These are phyloP conservation scores for Mycena filopes DNA, from an alignment of 768 basidiomycete species.

Conservation along the genomic window DNA sequence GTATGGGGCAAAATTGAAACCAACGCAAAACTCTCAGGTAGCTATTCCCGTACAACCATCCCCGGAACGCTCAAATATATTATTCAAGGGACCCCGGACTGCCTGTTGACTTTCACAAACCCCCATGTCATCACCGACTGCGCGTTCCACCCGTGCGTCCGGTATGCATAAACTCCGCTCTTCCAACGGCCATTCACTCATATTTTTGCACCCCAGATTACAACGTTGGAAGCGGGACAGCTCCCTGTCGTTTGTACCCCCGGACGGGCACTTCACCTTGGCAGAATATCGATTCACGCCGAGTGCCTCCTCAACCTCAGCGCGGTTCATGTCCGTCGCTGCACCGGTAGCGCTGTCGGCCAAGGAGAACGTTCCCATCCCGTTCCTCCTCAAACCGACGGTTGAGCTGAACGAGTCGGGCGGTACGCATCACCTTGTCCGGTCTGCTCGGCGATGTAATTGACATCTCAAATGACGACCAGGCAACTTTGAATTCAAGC, in stretches of 20 bases:
- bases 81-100: constrained; percentile 84
- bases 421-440: constrained; percentile 43
- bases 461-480: background rate
- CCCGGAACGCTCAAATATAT: constrained; percentile 17
- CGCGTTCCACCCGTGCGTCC: constrained; percentile 92
- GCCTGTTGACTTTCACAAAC: constrained; percentile 81
- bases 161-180: constrained; percentile 55
- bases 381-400: constrained; percentile 61
- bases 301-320: constrained; percentile 45
- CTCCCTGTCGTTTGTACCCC: constrained; percentile 89
- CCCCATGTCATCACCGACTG: constrained; percentile 79
- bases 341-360: constrained; percentile 34
- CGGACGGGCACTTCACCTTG: constrained; percentile 88
- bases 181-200: constrained; percentile 13
- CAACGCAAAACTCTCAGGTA: constrained; percentile 82
- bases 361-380: constrained; percentile 61
- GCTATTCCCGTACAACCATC: constrained; percentile 9
- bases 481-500: constrained; percentile 71
- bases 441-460: background rate
- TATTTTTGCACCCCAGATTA: constrained; percentile 57
- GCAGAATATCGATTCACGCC: constrained; percentile 83
- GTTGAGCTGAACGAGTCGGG: constrained; percentile 55
- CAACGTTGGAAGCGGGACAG: constrained; percentile 84
- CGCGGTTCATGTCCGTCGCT: constrained; percentile 37
- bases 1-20: constrained; percentile 84